Conservation (phyloP, 2,329 filamentous ascomycete species). For the Lasiodiplodia hormozganensis region DNA sequence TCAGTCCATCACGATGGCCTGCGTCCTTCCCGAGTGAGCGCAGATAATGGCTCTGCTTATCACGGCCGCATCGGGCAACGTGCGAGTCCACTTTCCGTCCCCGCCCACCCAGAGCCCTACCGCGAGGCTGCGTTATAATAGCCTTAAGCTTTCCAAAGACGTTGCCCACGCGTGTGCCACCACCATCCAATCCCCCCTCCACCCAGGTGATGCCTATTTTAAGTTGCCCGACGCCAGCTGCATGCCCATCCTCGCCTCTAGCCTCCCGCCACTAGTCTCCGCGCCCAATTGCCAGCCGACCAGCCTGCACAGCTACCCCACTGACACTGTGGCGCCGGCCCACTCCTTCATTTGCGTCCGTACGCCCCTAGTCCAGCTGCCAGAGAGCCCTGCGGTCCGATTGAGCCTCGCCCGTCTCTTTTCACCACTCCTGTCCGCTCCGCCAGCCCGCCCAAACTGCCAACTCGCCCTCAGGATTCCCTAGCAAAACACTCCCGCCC, state of each 20-base stretch:
- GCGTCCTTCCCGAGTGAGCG: constrained; percentile 23
- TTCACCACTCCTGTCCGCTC: not conserved
- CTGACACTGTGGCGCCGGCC: constrained; percentile 24
- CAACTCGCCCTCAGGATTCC: not conserved
- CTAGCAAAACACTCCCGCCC: not conserved
- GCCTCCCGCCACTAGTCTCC: constrained; percentile 24
- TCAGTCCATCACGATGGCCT: constrained; percentile 18
- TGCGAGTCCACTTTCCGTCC: constrained; percentile 26
- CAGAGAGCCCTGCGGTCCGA: constrained; percentile 17
- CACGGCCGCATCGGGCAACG: constrained; percentile 22
- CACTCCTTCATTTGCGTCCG: constrained; percentile 25
- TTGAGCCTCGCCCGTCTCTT: not conserved
- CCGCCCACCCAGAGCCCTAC: constrained; percentile 19
- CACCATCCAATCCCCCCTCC: not conserved
- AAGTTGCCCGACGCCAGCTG: constrained; percentile 14
- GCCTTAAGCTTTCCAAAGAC: constrained; percentile 23
- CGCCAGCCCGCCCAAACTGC: not conserved
- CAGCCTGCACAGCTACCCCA: constrained; percentile 20
- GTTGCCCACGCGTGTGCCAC: constrained; percentile 14
- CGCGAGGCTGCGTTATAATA: constrained; percentile 26
- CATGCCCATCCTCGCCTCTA: constrained; percentile 20
- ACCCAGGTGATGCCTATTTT: constrained; percentile 27
- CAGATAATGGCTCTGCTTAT: constrained; percentile 27
- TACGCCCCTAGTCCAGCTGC: constrained; percentile 4
- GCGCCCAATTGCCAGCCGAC: constrained; percentile 8